Conservation (phyloP, 2,329 filamentous ascomycete species). For the Paecilomyces formosus region DNA sequence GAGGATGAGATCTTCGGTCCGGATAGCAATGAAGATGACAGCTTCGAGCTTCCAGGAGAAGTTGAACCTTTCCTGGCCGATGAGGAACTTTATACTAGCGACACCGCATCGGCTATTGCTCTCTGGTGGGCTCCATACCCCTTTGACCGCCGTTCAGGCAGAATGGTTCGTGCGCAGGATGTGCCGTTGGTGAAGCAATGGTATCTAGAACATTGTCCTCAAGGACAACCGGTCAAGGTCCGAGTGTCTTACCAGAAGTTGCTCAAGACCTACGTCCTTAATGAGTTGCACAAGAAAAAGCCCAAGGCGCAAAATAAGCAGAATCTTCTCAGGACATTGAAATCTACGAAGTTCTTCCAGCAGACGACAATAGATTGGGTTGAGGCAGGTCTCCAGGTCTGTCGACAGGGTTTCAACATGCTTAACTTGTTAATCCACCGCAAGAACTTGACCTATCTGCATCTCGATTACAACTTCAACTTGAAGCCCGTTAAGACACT, state of each 20-base stretch:
- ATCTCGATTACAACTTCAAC: slow-evolving; percentile 99
- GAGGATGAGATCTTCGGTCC: slow-evolving; percentile 89
- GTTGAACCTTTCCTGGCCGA: slow-evolving; percentile 84
- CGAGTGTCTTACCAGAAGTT: slow-evolving; percentile 97
- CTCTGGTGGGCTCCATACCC: slow-evolving; percentile 98
- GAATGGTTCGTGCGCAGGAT: slow-evolving; percentile 95
- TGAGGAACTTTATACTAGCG: slow-evolving; percentile 78
- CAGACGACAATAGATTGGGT: slow-evolving; percentile 99
- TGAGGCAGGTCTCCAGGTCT: slow-evolving; percentile 95
- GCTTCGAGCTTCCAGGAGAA: slow-evolving; percentile 72
- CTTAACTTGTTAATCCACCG: slow-evolving; percentile 93
- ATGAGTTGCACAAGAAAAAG: slow-evolving; percentile 91
- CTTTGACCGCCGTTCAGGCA: slow-evolving; percentile 86
- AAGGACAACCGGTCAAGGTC: slow-evolving; percentile 89
- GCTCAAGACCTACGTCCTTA: slow-evolving; percentile 90
- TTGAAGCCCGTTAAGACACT: slow-evolving; percentile 97
- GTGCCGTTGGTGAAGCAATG: slow-evolving; percentile 96
- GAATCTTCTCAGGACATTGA: slow-evolving; percentile 78
- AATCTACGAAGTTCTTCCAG: slow-evolving; percentile 98
- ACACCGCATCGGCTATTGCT: slow-evolving; percentile 84
- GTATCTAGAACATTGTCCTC: slow-evolving; percentile 93
- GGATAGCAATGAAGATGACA: slow-evolving; percentile 74
- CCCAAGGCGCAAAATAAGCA: slow-evolving; percentile 96
- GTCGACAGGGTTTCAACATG: slow-evolving; percentile 98
- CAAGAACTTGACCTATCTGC: slow-evolving; percentile 96